Percentiles rank a stretch among this genome's conserved stretches.
These are phyloP conservation scores for Xerocomellus intermedius DNA, from an alignment of 768 basidiomycete species.

Conservation along the genomic window DNA sequence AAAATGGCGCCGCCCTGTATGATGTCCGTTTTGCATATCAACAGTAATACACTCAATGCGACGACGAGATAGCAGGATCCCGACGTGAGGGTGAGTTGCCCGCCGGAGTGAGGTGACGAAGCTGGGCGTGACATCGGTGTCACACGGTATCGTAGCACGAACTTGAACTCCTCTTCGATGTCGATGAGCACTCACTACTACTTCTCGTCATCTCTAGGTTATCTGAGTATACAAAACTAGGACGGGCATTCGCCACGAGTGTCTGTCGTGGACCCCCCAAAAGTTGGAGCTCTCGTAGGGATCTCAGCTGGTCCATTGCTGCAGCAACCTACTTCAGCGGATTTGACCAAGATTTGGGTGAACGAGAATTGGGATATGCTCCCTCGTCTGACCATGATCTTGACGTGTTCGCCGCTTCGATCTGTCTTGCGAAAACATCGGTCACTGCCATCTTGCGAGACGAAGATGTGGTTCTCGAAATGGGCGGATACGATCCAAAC, in stretches of 20 bases:
- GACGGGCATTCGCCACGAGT: slow-evolving; percentile 21
- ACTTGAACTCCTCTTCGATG: too few species aligned
- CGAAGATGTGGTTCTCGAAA: slow-evolving; percentile 71
- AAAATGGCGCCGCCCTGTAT: slow-evolving; percentile 20
- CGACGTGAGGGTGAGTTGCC: slow-evolving; percentile 5
- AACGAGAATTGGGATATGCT: slow-evolving; percentile 83
- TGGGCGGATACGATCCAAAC: slow-evolving; percentile 72
- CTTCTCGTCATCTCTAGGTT: too few species aligned
- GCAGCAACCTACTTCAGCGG: slow-evolving; percentile 79
- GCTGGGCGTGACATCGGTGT: slow-evolving; percentile 9
- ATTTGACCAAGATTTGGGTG: slow-evolving; percentile 84
- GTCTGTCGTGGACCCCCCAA: slow-evolving; percentile 42
- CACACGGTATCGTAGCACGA: slow-evolving; percentile 10
- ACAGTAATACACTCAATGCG: too few species aligned
- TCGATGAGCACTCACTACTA: too few species aligned
- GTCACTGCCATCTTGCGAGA: slow-evolving; percentile 73
- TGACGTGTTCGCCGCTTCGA: slow-evolving; percentile 90
- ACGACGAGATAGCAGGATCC: slow-evolving; percentile 2
- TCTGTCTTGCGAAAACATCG: slow-evolving; percentile 87
- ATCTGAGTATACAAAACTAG: neutral
- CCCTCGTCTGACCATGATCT: slow-evolving; percentile 86
- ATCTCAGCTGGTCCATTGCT: slow-evolving; percentile 84
- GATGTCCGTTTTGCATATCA: slow-evolving; percentile 35
- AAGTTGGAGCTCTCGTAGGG: slow-evolving; percentile 79
- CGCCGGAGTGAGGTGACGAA: slow-evolving; percentile 10